Percentiles rank a stretch among this genome's conserved stretches.
phyloP scores from a whole-genome alignment of 1,284 basidiomycete species.

The Microbotryomycetes sp. region DNA sequence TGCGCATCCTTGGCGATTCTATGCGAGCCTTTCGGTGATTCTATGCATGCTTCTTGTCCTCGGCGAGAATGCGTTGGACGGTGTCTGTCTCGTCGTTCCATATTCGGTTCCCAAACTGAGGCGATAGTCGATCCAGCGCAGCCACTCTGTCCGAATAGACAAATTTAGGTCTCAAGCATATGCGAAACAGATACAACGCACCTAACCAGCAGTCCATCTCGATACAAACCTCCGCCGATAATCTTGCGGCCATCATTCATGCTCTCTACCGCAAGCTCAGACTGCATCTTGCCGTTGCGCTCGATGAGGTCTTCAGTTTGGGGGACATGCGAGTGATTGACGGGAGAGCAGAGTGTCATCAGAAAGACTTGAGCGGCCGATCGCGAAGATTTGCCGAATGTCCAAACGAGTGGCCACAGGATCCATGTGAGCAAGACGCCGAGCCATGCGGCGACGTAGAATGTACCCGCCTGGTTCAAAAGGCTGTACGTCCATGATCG shows the following conservation, averaged over 20 bases:
- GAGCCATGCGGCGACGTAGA: background rate
- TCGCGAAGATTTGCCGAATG: constrained; percentile 15
- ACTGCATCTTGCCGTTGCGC: background rate
- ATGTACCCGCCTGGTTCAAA: constrained; percentile 1
- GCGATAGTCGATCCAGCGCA: background rate
- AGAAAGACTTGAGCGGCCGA: constrained; percentile 18
- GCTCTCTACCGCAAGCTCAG: background rate
- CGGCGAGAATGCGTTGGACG: background rate
- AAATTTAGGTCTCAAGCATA: background rate
- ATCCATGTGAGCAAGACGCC: constrained; percentile 5
- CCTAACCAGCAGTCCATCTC: constrained; percentile 24
- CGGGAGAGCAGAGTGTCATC: background rate
- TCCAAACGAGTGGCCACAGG: constrained; percentile 19
- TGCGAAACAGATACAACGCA: background rate
- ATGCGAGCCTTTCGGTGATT: no score
- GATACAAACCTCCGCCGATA: constrained; percentile 17
- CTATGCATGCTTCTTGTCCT: background rate
- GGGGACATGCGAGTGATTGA: background rate
- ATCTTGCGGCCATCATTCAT: background rate
- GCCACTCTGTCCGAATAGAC: background rate
- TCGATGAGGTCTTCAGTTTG: constrained; percentile 4
- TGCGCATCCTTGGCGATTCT: no score
- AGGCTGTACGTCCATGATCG: constrained; percentile 7
- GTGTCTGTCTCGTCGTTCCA: constrained; percentile 2
- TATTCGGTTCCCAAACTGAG: background rate